phyloP scores from a whole-genome alignment of 768 basidiomycete genomes.

The Auricularia sp. region DNA sequence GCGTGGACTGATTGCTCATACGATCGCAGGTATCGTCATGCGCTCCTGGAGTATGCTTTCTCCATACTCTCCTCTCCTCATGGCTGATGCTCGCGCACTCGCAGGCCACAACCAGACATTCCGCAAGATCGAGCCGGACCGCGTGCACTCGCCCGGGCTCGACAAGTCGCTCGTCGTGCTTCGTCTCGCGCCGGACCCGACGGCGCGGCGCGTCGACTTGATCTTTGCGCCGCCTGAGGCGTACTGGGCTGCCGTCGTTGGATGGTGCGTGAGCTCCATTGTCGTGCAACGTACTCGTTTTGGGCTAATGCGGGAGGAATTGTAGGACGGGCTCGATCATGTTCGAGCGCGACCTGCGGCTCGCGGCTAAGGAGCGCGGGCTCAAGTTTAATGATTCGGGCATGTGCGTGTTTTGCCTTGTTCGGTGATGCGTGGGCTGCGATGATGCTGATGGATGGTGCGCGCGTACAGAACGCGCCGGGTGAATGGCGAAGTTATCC shows the following conservation, averaged over 20 bases:
- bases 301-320: neutral
- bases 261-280: constrained; percentile 46
- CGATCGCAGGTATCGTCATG: neutral
- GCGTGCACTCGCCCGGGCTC: constrained; percentile 65
- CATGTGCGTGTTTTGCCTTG: constrained; percentile 39
- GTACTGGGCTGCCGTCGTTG: constrained; percentile 83
- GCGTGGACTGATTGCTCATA: no score
- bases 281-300: neutral
- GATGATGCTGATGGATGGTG: no score
- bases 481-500: constrained; percentile 47
- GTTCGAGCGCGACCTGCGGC: constrained; percentile 78
- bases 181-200: constrained; percentile 37
- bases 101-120: constrained; percentile 21
- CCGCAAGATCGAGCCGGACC: constrained; percentile 42
- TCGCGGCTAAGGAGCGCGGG: constrained; percentile 51
- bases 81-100: neutral
- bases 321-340: constrained; percentile 77
- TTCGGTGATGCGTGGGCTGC: no score
- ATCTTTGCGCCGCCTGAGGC: constrained; percentile 68
- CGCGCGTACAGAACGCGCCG: neutral
- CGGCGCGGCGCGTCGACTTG: constrained; percentile 53
- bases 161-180: constrained; percentile 86
- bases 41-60: neutral
- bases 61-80: neutral
- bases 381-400: constrained; percentile 54